Evolutionary conservation across 306 rosid species (phyloP).

Genomic region (Trifolium fragiferum): DNA sequence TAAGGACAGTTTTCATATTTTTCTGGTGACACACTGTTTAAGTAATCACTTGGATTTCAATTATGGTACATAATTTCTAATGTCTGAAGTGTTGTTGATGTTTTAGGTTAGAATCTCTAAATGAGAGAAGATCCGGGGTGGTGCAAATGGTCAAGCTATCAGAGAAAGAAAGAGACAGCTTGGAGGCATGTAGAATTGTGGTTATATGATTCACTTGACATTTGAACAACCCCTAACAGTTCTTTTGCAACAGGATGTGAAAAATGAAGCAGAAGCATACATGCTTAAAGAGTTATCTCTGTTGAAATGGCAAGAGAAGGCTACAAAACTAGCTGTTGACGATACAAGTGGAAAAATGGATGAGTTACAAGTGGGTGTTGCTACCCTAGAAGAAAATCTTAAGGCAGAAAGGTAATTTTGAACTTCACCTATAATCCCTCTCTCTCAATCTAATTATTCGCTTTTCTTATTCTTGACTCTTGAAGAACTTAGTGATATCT

Average conservation of each 20-base stretch:
- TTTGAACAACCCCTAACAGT: slow-evolving; percentile 28
- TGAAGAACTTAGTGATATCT: slow-evolving; percentile 36
- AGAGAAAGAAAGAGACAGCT: slow-evolving; percentile 91
- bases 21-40: background rate
- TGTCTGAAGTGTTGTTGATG: slow-evolving; percentile 40
- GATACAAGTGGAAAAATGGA: slow-evolving; percentile 65
- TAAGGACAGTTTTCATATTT: background rate
- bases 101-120: slow-evolving; percentile 80
- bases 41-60: background rate
- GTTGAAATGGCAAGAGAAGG: slow-evolving; percentile 95
- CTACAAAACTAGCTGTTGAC: slow-evolving; percentile 76
- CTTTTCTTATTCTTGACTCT: slow-evolving; percentile 24
- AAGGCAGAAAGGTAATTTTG: slow-evolving; percentile 70
- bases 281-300: slow-evolving; percentile 91
- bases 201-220: slow-evolving; percentile 13
- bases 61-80: slow-evolving; percentile 9
- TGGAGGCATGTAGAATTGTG: slow-evolving; percentile 72
- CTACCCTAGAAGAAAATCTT: slow-evolving; percentile 70
- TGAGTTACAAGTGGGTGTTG: slow-evolving; percentile 57
- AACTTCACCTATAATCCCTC: slow-evolving; percentile 1
- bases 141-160: slow-evolving; percentile 98
- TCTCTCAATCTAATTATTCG: background rate
- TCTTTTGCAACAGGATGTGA: slow-evolving; percentile 73
- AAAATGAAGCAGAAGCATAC: slow-evolving; percentile 91
- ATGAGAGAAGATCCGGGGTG: slow-evolving; percentile 89